These are phyloP conservation scores for Neurospora tetrasperma DNA, from an alignment of 495 filamentous ascomycete genomes.

Conservation along the genomic window DNA sequence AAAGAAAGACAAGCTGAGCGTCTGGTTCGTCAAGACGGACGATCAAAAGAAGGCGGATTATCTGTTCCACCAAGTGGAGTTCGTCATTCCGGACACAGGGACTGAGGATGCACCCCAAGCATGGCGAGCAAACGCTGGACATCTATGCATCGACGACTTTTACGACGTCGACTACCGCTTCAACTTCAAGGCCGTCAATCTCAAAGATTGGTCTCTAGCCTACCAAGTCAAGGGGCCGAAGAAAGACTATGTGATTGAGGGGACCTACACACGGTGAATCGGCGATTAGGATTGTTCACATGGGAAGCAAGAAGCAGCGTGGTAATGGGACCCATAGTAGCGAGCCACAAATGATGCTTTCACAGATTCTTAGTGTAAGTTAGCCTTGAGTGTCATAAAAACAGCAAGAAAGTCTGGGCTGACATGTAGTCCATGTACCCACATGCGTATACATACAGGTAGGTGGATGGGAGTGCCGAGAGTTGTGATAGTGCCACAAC, in stretches of 20 bases:
- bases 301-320: background rate
- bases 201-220: slow-evolving; percentile 44
- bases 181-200: slow-evolving; percentile 40
- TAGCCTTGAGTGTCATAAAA: background rate
- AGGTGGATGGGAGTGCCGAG: background rate
- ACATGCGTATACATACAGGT: background rate
- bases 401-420: background rate
- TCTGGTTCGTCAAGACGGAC: slow-evolving; percentile 55
- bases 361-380: background rate
- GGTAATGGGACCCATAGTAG: background rate
- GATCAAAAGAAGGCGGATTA: slow-evolving; percentile 51
- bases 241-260: slow-evolving; percentile 55
- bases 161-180: slow-evolving; percentile 56
- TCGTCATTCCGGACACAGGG: slow-evolving; percentile 15
- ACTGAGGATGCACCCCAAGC: slow-evolving; percentile 13
- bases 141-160: slow-evolving; percentile 54
- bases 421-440: background rate
- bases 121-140: slow-evolving; percentile 48
- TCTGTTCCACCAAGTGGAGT: slow-evolving; percentile 52
- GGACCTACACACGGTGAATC: slow-evolving; percentile 31
- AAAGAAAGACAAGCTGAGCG: slow-evolving; percentile 42
- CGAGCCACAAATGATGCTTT: background rate
- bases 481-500: background rate
- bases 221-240: slow-evolving; percentile 56
- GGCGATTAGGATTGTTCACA: background rate